phyloP scores from a whole-genome alignment of 768 basidiomycete species.

The Pleurotus salmoneostramineus region DNA sequence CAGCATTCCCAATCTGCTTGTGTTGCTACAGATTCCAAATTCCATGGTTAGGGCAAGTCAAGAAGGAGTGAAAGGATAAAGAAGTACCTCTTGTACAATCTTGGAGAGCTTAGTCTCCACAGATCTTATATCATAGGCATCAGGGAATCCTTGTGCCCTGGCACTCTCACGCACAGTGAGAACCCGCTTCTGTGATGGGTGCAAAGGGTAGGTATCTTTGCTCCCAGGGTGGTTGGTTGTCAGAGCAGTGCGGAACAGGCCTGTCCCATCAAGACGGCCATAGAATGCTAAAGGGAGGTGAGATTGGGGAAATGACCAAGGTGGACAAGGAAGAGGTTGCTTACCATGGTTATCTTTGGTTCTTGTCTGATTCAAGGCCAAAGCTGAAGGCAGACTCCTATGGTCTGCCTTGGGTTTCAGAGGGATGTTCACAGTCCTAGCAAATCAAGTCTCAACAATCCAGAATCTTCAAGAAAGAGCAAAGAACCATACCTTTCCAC shows the following conservation, averaged over 20 bases:
- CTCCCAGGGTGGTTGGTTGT: conserved; percentile 49
- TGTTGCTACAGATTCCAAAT: conserved; percentile 46
- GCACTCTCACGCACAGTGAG: conserved; percentile 66
- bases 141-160: conserved; percentile 77
- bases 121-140: conserved; percentile 60
- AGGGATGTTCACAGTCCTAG: conserved; percentile 53
- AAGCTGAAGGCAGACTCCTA: conserved; percentile 29
- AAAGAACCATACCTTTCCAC: conserved; percentile 36
- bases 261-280: conserved; percentile 49
- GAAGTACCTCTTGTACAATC: conserved; percentile 53
- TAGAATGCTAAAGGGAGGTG: conserved; percentile 37
- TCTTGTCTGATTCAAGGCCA: not conserved
- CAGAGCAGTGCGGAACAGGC: conserved; percentile 61
- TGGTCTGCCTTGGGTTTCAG: conserved; percentile 48
- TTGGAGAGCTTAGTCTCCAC: conserved; percentile 27
- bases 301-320: not conserved
- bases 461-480: not conserved
- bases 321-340: conserved; percentile 9
- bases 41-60: not conserved
- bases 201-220: conserved; percentile 42
- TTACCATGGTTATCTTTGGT: conserved; percentile 18
- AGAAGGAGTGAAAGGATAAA: too few relatives aligned
- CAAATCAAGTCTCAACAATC: not conserved
- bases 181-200: conserved; percentile 62
- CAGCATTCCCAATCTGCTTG: conserved; percentile 78